Percentiles rank a stretch among this genome's conserved stretches.
Evolutionary conservation across 2,329 filamentous ascomycete genomes (phyloP).

Genomic region (Colletotrichum sp.): DNA sequence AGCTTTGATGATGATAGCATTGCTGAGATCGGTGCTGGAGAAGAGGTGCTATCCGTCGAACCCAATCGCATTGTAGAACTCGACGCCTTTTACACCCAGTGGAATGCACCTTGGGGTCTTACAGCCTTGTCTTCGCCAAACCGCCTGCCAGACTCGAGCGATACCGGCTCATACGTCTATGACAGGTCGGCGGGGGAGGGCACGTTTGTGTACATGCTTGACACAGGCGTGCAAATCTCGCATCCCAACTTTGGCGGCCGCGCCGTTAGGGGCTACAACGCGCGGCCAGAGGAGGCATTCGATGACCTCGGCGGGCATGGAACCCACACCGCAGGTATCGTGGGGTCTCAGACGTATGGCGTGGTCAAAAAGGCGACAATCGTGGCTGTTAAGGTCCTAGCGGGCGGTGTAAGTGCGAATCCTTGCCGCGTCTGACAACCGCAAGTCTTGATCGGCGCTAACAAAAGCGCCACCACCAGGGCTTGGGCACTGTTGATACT

Average conservation of each 20-base stretch:
- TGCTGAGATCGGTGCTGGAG: conserved; percentile 39
- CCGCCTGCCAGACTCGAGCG: conserved; percentile 4
- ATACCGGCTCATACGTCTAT: conserved; percentile 32
- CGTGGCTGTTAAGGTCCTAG: conserved; percentile 49
- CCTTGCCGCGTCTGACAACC: neutral
- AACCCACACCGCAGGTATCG: conserved; percentile 43
- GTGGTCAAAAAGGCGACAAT: conserved; percentile 49
- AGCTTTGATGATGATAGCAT: conserved; percentile 48
- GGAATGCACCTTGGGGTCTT: conserved; percentile 47
- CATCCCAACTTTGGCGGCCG: conserved; percentile 38
- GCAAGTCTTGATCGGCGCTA: neutral
- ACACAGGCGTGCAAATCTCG: conserved; percentile 39
- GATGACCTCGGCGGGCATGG: conserved; percentile 46
- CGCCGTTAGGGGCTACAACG: conserved; percentile 20
- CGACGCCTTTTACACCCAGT: conserved; percentile 34
- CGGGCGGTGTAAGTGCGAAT: conserved; percentile 20
- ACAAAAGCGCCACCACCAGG: conserved; percentile 32
- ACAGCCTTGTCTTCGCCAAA: conserved; percentile 43
- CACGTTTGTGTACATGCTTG: conserved; percentile 44
- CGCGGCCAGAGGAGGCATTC: conserved; percentile 29
- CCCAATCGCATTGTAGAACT: conserved; percentile 30
- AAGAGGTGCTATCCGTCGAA: conserved; percentile 35
- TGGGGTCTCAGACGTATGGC: conserved; percentile 38
- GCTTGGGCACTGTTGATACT: conserved; percentile 8
- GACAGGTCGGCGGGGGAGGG: conserved; percentile 37